These are phyloP conservation scores for Glonium stellatum DNA, from an alignment of 495 filamentous ascomycete species.

Conservation along the genomic window DNA sequence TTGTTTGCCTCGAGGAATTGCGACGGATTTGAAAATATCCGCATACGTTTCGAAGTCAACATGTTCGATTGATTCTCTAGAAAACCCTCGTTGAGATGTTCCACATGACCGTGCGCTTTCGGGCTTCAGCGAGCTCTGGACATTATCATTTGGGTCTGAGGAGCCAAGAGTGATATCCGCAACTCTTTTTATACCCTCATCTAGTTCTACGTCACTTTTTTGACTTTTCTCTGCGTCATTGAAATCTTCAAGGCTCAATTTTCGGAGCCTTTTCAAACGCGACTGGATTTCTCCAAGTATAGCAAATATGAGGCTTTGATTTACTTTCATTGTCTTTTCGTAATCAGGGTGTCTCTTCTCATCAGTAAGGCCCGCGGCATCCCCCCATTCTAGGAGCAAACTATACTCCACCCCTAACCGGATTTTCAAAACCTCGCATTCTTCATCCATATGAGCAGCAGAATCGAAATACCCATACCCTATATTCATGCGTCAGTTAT, in stretches of 20 bases:
- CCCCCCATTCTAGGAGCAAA: not conserved
- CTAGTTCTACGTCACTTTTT: not conserved
- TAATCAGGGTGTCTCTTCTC: not conserved
- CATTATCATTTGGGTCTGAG: not conserved
- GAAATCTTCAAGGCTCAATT: not conserved
- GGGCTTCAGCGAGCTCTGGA: not conserved
- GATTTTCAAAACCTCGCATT: not conserved
- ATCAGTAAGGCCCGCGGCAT: not conserved
- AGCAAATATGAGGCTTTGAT: not conserved
- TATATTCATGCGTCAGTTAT: not conserved
- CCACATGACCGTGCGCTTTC: not conserved
- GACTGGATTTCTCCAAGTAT: constrained; percentile 1
- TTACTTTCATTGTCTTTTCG: not conserved
- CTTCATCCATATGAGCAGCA: constrained; percentile 3
- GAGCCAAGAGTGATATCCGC: not conserved
- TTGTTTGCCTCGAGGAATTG: not conserved
- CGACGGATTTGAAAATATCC: not conserved
- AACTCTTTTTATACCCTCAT: not conserved
- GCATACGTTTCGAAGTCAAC: not conserved
- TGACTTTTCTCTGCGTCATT: not conserved
- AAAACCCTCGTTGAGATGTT: not conserved
- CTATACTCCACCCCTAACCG: not conserved
- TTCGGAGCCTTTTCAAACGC: not conserved
- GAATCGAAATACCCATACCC: not conserved
- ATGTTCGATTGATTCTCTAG: not conserved